Conservation (phyloP, 1,139 yeast species). For the Citeromyces hawaiiensis region DNA sequence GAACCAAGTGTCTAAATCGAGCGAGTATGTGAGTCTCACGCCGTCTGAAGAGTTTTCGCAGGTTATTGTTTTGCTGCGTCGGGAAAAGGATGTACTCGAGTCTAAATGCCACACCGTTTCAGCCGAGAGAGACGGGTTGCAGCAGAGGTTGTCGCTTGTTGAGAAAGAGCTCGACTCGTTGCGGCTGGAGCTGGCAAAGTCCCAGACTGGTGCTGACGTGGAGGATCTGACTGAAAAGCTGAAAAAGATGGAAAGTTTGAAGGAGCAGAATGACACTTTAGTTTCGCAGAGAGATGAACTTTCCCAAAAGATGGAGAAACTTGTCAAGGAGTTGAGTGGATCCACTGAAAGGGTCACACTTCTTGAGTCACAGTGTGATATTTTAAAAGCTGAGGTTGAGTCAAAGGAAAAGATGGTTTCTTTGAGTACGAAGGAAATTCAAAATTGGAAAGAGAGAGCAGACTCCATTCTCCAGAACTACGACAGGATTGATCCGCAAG, state of each 20-base stretch:
- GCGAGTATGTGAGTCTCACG: conserved; percentile 2
- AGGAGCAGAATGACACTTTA: conserved; percentile 62
- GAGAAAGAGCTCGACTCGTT: conserved; percentile 30
- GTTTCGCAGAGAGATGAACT: conserved; percentile 30
- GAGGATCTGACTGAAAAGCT: conserved; percentile 44
- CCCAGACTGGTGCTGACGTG: conserved; percentile 30
- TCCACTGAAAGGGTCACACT: conserved; percentile 19
- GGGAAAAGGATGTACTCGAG: conserved; percentile 66
- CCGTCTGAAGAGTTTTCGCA: conserved; percentile 29
- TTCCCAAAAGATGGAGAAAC: conserved; percentile 16
- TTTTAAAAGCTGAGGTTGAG: conserved; percentile 22
- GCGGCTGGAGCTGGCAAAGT: conserved; percentile 27
- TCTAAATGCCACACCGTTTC: conserved; percentile 35
- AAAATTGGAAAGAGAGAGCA: conserved; percentile 38
- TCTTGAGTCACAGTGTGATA: conserved; percentile 15
- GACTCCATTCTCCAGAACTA: conserved; percentile 32
- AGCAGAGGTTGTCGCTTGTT: conserved; percentile 25
- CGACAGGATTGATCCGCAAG: conserved; percentile 32
- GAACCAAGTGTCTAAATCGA: conserved; percentile 12
- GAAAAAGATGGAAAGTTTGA: conserved; percentile 53
- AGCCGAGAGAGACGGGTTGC: conserved; percentile 35
- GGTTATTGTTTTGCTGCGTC: conserved; percentile 49
- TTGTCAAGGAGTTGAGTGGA: conserved; percentile 18
- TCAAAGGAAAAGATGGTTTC: conserved; percentile 26
- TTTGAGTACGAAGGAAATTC: conserved; percentile 26